Evolutionary conservation across 495 filamentous ascomycete genomes (phyloP).

Genomic region (Cetradonia linearis): DNA sequence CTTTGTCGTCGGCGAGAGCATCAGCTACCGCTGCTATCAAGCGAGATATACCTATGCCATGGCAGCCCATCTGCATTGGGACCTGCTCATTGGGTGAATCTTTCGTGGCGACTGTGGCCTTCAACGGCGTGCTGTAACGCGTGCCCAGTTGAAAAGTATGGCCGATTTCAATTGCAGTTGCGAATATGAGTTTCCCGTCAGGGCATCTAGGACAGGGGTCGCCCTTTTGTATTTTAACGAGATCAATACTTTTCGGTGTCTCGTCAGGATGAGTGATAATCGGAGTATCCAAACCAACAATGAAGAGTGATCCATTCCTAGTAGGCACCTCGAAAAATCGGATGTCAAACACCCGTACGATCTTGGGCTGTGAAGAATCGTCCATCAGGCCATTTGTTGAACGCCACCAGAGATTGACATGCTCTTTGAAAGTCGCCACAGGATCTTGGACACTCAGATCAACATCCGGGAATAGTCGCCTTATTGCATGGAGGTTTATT

Average conservation of each 20-base stretch:
- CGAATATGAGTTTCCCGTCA: conserved; percentile 50
- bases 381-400: too few species aligned
- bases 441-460: conserved; percentile 61
- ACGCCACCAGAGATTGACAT: neutral
- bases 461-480: conserved; percentile 54
- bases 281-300: neutral
- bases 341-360: conserved; percentile 3
- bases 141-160: conserved; percentile 94
- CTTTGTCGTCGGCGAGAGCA: conserved; percentile 55
- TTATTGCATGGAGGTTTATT: conserved; percentile 63
- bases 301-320: neutral
- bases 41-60: conserved; percentile 88
- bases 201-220: conserved; percentile 65
- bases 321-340: neutral
- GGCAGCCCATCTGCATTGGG: conserved; percentile 85
- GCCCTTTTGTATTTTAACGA: conserved; percentile 54
- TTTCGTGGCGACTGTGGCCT: conserved; percentile 43
- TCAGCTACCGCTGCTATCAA: conserved; percentile 81
- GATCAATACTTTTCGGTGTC: conserved; percentile 31
- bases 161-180: conserved; percentile 75
- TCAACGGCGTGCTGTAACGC: conserved; percentile 67
- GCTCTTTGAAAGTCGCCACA: neutral
- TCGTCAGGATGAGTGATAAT: neutral
- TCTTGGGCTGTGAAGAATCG: neutral
- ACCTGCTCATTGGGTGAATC: conserved; percentile 22